Conservation (phyloP, 2,329 filamentous ascomycete genomes). For the Talaromyces sp. region DNA sequence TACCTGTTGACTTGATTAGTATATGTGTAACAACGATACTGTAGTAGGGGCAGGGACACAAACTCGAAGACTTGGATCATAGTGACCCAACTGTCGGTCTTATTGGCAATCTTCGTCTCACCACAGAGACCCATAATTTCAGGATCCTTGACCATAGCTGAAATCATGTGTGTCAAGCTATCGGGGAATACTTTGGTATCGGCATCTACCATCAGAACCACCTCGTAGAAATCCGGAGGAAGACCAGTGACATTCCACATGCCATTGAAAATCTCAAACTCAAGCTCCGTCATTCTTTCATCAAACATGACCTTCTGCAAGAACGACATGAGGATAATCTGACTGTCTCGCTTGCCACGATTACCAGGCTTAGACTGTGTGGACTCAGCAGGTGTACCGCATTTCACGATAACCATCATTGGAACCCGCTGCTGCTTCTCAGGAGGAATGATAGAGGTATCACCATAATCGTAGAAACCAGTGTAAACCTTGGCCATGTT, state of each 20-base stretch:
- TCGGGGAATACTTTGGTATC: slow-evolving; percentile 99
- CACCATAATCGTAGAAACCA: slow-evolving; percentile 96
- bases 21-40: too few relatives aligned
- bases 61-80: slow-evolving; percentile 98
- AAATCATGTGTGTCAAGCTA: slow-evolving; percentile 97
- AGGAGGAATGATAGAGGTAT: slow-evolving; percentile 72
- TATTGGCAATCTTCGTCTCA: slow-evolving; percentile 99
- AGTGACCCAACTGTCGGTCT: slow-evolving; percentile 89
- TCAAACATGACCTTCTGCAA: slow-evolving; percentile 99
- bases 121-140: slow-evolving; percentile 99
- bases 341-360: slow-evolving; percentile 96
- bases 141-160: slow-evolving; percentile 97
- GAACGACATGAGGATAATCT: slow-evolving; percentile 99
- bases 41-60: slow-evolving; percentile 24
- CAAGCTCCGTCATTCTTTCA: slow-evolving; percentile 98
- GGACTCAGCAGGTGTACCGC: slow-evolving; percentile 86
- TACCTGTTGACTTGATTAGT: slow-evolving; percentile 55
- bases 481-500: slow-evolving; percentile 99
- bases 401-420: slow-evolving; percentile 96
- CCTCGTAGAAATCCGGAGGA: slow-evolving; percentile 96
- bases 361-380: slow-evolving; percentile 87
- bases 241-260: slow-evolving; percentile 99
- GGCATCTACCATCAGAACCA: slow-evolving; percentile 98
- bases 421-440: slow-evolving; percentile 96
- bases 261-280: slow-evolving; percentile 99